phyloP scores from a whole-genome alignment of 2,329 filamentous ascomycete species.

The Phialophora chinensis region DNA sequence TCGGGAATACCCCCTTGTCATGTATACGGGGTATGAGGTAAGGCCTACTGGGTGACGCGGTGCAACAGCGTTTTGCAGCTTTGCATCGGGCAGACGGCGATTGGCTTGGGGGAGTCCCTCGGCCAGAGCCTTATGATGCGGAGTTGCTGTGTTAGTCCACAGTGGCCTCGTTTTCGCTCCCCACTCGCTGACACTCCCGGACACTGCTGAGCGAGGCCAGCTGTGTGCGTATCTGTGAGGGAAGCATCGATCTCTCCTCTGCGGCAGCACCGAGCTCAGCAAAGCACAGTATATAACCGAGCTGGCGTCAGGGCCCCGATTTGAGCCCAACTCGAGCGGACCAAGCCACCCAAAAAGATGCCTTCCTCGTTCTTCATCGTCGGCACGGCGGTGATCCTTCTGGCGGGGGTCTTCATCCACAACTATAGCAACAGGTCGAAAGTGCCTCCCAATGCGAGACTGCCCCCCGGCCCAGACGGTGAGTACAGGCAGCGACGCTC shows the following conservation, averaged over 20 bases:
- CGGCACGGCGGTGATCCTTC: constrained; percentile 4
- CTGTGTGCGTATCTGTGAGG: neutral
- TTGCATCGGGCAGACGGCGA: neutral
- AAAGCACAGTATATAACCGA: neutral
- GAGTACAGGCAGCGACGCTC: neutral
- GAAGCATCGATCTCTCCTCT: neutral
- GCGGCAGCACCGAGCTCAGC: neutral
- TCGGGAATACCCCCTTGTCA: constrained; percentile 2
- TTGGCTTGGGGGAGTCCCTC: neutral
- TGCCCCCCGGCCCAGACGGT: constrained; percentile 25
- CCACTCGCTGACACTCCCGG: neutral
- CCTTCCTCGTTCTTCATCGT: constrained; percentile 7
- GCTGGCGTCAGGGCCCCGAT: neutral
- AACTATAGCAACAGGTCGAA: neutral
- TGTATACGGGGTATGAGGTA: neutral
- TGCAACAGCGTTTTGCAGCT: neutral
- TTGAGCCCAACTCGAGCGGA: neutral
- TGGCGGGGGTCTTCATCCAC: constrained; percentile 19
- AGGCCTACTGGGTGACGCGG: neutral
- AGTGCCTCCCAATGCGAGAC: constrained; percentile 16
- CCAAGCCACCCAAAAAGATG: constrained; percentile 3
- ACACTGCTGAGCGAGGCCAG: neutral
- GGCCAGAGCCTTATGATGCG: neutral
- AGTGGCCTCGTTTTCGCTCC: neutral
- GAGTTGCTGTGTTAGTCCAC: neutral